Evolutionary conservation across 768 basidiomycete species (phyloP).

Genomic region (Termitomyces bulborhizus): DNA sequence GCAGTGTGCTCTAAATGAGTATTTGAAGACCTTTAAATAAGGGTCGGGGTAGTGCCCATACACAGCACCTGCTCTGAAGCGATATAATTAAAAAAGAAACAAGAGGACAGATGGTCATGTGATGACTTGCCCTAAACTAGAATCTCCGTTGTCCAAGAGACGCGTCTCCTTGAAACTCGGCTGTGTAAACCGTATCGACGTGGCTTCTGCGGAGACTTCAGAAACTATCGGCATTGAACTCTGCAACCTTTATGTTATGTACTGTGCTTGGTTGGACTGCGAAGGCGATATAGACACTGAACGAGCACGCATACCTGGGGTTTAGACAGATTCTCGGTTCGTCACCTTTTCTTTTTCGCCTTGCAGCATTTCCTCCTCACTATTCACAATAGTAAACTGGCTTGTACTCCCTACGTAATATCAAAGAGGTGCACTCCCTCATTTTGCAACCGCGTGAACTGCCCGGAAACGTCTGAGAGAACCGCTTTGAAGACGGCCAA

Average conservation of each 20-base stretch:
- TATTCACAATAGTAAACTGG: not conserved
- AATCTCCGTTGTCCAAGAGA: not conserved
- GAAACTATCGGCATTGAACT: not conserved
- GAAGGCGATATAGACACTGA: not conserved
- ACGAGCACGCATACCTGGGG: not conserved
- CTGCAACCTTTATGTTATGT: not conserved
- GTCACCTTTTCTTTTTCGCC: not conserved
- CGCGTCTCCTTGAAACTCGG: not conserved
- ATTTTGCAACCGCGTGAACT: not conserved
- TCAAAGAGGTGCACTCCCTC: too few relatives aligned
- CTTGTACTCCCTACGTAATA: not conserved
- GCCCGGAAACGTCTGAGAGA: not conserved
- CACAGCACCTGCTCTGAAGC: not conserved
- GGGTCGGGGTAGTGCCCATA: not conserved
- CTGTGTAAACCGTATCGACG: not conserved
- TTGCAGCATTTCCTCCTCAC: not conserved
- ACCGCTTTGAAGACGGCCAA: not conserved
- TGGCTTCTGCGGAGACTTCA: too few relatives aligned
- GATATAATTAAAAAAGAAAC: too few relatives aligned
- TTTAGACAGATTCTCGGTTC: not conserved
- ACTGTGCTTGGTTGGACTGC: not conserved
- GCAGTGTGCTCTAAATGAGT: too few relatives aligned
- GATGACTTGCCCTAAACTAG: not conserved
- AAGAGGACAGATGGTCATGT: not conserved
- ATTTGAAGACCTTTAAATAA: too few relatives aligned